These are phyloP conservation scores for Cymbopogon citratus DNA, from an alignment of 176 grass and related monocot species.

Conservation along the genomic window DNA sequence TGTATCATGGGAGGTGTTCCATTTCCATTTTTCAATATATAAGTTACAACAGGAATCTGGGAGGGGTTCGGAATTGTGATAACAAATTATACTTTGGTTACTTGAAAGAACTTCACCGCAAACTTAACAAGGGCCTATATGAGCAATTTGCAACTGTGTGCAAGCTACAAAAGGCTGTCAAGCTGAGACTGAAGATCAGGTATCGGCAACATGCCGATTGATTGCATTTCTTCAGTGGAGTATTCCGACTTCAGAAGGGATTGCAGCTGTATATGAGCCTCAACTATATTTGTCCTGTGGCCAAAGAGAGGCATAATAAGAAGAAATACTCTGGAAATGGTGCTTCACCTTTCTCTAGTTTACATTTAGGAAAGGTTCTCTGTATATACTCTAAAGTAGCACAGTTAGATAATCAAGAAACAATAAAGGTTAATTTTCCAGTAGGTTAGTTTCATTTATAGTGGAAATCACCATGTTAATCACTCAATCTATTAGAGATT, in stretches of 20 bases:
- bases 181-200: conserved; percentile 76
- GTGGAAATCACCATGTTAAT: not conserved
- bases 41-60: conserved; percentile 8
- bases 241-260: conserved; percentile 84
- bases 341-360: not conserved
- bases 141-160: not conserved
- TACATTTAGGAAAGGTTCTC: not conserved
- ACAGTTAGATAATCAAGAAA: not conserved
- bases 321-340: not conserved
- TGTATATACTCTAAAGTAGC: not conserved
- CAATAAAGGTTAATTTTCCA: not conserved
- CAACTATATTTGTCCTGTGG: conserved; percentile 78
- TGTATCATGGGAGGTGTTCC: not conserved
- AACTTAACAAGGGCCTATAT: not conserved
- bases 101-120: not conserved
- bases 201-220: conserved; percentile 52
- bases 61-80: not conserved
- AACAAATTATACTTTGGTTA: not conserved
- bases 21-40: not conserved
- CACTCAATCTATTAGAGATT: not conserved
- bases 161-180: conserved; percentile 57
- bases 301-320: not conserved
- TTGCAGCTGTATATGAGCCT: conserved; percentile 85
- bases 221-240: conserved; percentile 64
- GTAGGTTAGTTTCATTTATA: not conserved